Evolutionary conservation across 1,284 basidiomycete genomes (phyloP), one percentile per base, ranked within the genome.

Genomic region (Uromyces viciae-fabae): DNA sequence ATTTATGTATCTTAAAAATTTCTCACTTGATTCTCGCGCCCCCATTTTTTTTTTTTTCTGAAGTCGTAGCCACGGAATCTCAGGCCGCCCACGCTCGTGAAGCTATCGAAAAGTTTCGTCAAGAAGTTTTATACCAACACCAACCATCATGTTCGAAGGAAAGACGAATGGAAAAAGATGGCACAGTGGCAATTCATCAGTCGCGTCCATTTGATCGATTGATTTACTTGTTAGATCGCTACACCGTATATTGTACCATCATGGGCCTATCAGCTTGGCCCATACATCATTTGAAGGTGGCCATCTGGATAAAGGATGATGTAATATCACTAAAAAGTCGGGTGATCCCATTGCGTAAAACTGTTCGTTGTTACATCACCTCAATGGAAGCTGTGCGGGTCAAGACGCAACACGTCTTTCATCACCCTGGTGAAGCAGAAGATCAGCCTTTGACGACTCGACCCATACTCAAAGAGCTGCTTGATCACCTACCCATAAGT

Each of bases 241-340:
- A 79, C 62, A 79, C 64, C 8, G 49, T 56, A 22, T 79, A 79
- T 71, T 79, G 76, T 36, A 22, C 14, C 11, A 42, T 66, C 19
- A 79, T 79, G 9, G 54, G 66, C 31, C 38, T 79, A 42, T 79
- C 76, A 25, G 22, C 76, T n/a, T 79, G 76, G 76, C 76, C 76
- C 56, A 8, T 79, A 8, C 76, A 79, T 68, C 76, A 71, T 31
- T 40, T 79, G 7, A 79, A 79, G 42, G 54, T 79, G 17, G 76
- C 49, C 19, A 33, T 79, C 11, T 79, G 76, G 76, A 68, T 79
- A 9, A 68, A 79, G 54, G 76, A 54, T 17, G 76, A 79, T 40
- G 76, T 79, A 8, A 71, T 79, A 4, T 79, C 76, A 8, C 36
- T 71, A 0, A 79, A 79, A 43, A 71, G 66, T 25, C 64, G 66